These are phyloP conservation scores for Tylopilus sp. DNA, from an alignment of 1,284 basidiomycete genomes.

Conservation along the genomic window DNA sequence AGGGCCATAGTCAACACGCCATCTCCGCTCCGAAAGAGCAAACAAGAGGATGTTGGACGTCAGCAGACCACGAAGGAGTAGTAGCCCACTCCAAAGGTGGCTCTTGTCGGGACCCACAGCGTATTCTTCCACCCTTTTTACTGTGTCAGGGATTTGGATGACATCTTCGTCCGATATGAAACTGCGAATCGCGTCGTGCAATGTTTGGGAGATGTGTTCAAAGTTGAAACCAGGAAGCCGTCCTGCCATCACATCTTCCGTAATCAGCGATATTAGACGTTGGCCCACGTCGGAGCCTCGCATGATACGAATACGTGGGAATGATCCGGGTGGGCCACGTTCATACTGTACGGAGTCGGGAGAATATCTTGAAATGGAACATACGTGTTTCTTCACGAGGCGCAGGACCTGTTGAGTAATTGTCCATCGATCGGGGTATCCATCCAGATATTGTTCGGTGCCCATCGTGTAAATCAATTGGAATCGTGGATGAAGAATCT, in stretches of 20 bases:
- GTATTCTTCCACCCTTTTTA: slow-evolving; percentile 13
- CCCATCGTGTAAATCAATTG: neutral
- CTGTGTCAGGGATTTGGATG: slow-evolving; percentile 17
- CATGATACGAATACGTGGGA: neutral
- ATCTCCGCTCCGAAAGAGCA: slow-evolving; percentile 42
- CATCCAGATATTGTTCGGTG: neutral
- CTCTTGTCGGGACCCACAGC: slow-evolving; percentile 3
- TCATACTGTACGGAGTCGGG: neutral
- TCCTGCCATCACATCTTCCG: neutral
- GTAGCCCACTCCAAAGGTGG: slow-evolving; percentile 34
- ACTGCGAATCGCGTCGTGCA: slow-evolving; percentile 14
- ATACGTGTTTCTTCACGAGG: neutral
- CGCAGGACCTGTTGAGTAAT: neutral
- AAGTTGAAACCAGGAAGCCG: neutral
- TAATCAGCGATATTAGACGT: neutral
- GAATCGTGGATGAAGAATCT: neutral
- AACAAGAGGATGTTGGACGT: slow-evolving; percentile 42
- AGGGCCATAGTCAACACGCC: slow-evolving; percentile 52
- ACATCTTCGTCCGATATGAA: slow-evolving; percentile 22
- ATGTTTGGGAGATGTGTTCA: slow-evolving; percentile 5
- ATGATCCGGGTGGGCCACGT: neutral
- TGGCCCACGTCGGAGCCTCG: neutral
- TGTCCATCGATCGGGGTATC: neutral
- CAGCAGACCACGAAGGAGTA: slow-evolving; percentile 46
- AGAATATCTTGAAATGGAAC: neutral